Evolutionary conservation across 495 filamentous ascomycete species (phyloP).

Genomic region (Parachaetomium inaequale): DNA sequence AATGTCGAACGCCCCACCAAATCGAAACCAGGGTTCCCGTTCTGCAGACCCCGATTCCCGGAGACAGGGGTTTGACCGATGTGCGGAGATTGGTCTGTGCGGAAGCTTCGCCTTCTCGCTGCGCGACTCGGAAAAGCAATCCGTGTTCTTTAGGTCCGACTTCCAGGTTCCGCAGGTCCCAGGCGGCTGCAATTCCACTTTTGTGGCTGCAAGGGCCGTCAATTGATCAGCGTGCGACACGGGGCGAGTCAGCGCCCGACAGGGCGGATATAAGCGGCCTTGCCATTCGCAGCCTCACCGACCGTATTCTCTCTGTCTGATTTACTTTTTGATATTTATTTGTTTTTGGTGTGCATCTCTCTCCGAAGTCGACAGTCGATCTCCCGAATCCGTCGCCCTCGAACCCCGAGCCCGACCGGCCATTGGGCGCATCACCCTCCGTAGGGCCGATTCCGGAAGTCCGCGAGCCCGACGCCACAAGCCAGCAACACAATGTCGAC

Average conservation of each 20-base stretch:
- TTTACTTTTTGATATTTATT: neutral
- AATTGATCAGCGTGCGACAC: neutral
- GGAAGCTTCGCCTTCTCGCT: neutral
- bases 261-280: slow-evolving; percentile 24
- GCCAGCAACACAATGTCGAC: slow-evolving; percentile 40
- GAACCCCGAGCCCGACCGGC: slow-evolving; percentile 1
- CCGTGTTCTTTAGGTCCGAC: neutral
- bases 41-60: neutral
- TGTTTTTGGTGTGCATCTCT: slow-evolving; percentile 2
- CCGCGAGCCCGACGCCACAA: neutral
- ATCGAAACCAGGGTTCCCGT: neutral
- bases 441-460: slow-evolving; percentile 11
- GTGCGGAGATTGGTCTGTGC: neutral
- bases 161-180: neutral
- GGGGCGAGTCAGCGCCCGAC: slow-evolving; percentile 13
- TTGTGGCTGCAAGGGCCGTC: slow-evolving; percentile 9
- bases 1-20: neutral
- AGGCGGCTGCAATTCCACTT: neutral
- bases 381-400: neutral
- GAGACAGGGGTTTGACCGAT: neutral
- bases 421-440: slow-evolving; percentile 9
- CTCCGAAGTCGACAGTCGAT: neutral
- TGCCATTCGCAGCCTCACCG: slow-evolving; percentile 8
- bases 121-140: neutral
- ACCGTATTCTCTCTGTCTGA: neutral